Percentiles rank a stretch among this genome's conserved stretches.
These are phyloP conservation scores for Vitis amurensis DNA, from an alignment of 164 flowering plant species.

Conservation along the genomic window DNA sequence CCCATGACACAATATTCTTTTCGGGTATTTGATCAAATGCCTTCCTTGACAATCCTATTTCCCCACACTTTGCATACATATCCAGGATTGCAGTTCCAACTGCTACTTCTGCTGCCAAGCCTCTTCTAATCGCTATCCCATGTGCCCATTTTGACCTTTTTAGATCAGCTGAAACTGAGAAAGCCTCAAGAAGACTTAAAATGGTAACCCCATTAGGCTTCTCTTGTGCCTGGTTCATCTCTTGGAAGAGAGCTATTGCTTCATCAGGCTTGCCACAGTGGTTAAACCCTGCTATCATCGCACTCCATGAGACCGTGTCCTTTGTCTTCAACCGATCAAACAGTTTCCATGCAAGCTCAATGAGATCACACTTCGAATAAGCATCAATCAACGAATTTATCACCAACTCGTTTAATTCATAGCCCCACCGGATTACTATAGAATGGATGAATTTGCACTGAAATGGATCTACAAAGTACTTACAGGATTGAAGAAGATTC, in stretches of 20 bases:
- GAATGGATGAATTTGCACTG: conserved; percentile 67
- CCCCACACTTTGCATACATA: conserved; percentile 85
- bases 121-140: conserved; percentile 61
- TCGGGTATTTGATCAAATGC: conserved; percentile 55
- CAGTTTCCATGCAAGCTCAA: conserved; percentile 49
- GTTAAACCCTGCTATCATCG: conserved; percentile 72
- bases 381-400: conserved; percentile 62
- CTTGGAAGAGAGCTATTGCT: conserved; percentile 55
- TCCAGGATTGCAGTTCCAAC: conserved; percentile 77
- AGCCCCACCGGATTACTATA: conserved; percentile 38
- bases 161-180: conserved; percentile 58
- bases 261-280: conserved; percentile 65
- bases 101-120: conserved; percentile 45
- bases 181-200: conserved; percentile 68
- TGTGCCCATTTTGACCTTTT: conserved; percentile 64
- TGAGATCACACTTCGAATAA: conserved; percentile 55
- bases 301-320: conserved; percentile 73
- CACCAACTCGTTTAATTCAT: conserved; percentile 44
- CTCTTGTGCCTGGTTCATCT: conserved; percentile 43
- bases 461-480: conserved; percentile 39
- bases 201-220: conserved; percentile 55
- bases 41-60: conserved; percentile 49
- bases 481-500: conserved; percentile 60
- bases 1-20: conserved; percentile 68
- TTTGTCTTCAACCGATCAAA: conserved; percentile 38